Conservation (phyloP, 2,329 filamentous ascomycete species). For the Fonsecaea erecta region DNA sequence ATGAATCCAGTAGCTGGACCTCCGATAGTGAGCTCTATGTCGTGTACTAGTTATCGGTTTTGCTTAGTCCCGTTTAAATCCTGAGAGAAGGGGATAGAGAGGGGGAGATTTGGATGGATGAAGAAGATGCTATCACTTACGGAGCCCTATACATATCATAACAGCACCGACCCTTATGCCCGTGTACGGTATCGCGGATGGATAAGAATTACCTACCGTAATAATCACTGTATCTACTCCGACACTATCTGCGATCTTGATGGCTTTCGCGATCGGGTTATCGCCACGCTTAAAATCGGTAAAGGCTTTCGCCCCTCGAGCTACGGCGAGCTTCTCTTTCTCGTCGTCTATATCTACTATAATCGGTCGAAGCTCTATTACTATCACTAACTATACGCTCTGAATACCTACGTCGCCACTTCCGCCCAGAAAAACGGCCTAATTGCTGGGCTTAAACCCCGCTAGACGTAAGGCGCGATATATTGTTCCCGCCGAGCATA, state of each 20-base stretch:
- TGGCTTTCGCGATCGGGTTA: slow-evolving; percentile 46
- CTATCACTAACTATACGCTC: slow-evolving; percentile 58
- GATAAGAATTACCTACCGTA: slow-evolving; percentile 39
- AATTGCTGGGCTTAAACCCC: slow-evolving; percentile 56
- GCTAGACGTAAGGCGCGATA: slow-evolving; percentile 61
- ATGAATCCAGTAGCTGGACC: background rate
- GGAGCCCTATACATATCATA: background rate
- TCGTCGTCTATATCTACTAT: slow-evolving; percentile 58
- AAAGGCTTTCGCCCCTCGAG: slow-evolving; percentile 60
- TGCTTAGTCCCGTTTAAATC: background rate
- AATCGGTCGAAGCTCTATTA: slow-evolving; percentile 62
- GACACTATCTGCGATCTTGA: slow-evolving; percentile 49
- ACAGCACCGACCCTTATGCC: background rate
- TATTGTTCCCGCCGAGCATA: slow-evolving; percentile 64
- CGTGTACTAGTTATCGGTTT: background rate
- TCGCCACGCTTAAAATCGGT: slow-evolving; percentile 56
- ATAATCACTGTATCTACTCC: slow-evolving; percentile 54
- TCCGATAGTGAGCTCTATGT: background rate
- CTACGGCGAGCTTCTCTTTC: slow-evolving; percentile 52
- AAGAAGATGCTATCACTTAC: background rate
- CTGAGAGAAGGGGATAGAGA: background rate
- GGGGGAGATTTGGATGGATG: background rate
- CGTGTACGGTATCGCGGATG: background rate
- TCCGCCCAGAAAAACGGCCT: slow-evolving; percentile 61
- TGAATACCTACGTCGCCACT: slow-evolving; percentile 63